Base-by-base conservation (phyloP, 176 grass and related monocot genomes). In the Themeda triandra region DNA sequence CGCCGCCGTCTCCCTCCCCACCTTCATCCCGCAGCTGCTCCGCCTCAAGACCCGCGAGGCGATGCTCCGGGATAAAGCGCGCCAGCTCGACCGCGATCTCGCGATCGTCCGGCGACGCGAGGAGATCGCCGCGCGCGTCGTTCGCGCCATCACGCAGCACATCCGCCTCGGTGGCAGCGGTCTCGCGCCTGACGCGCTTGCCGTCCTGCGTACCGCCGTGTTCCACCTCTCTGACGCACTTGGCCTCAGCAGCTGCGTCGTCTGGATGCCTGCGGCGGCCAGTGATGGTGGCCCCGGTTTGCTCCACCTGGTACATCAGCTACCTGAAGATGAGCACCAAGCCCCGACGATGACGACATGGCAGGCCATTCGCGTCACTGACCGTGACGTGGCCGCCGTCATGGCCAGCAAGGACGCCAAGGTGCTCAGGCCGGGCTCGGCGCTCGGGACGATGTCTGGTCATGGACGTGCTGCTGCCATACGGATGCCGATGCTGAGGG, bases 171-270 rank as follows among this genome's bases (percentile, higher is more conserved):
- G 19, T 10, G 42, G 71, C 6, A 14, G 25, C 0, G 36, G 21
- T 15, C 3, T 11, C 42, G 0, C 9, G 18, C 69, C 51, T 6
- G 89, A 93, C 65, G 80, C 75, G 27, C 85, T 84, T 71, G 85
- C 87, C 15, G 89, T 97, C 14, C 65, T 93, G 25, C 84, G 87
- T 70, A 84, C 94, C 58, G 93, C 94, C 45, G 80, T 93, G 87
- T 76, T 97, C 67, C 89, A 97, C 82, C 87, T 97, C 77, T 89
- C 89, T 6, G 87, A 94, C 10, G 83, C 91, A 21, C 80, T 93
- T 15, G 63, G 39, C 24, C 85, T 94, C 65, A 66, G 78, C 59
- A 86, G 85, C 51, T 93, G 89, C 63, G 94, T 87, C 37, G 87
- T 97, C 24, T 97, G 91, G 94, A 93, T 97, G 91, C 91, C 91